Base-by-base conservation (phyloP, 176 grass and related monocot species). In the Dactylis glomerata region DNA sequence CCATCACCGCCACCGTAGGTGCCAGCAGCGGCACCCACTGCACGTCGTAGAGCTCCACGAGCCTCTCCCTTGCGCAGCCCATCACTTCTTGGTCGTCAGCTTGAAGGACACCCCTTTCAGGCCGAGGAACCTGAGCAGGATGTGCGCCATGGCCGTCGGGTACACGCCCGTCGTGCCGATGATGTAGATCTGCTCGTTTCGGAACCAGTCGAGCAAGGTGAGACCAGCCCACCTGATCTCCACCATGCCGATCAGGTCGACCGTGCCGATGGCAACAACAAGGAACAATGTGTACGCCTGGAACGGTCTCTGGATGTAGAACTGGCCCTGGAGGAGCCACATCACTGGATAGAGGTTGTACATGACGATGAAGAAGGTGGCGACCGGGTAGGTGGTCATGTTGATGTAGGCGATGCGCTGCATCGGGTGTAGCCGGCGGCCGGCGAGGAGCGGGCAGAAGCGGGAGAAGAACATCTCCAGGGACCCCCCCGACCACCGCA, bases 381-480 rank as follows among this genome's bases (percentile, higher is more conserved):
- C 26, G n/a, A 72, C 40, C 5, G 68, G 68, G 68, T 72, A 72
- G 23, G 68, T 72, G 40, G 68, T 45, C 68, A 72, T 72, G 68
- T 72, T 72, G 68, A 72, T 15, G 68, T 72, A 72, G 40, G 68
- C 68, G 40, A 72, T 1, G 40, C 68, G 68, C 40, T 72, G 68
- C 68, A 72, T 27, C 1, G 68, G 68, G 40, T 72, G 68, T 2
- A 72, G 68, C 10, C 68, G 68, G 23, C 40, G 68, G 40, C 68
- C 68, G 40, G 68, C 68, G 1, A 72, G 7, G 63, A 79, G 55
- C 56, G 55, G 56, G 37, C 13, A 19, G 76, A 42, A 28, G 8
- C 56, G 76, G 55, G 76, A 79, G 56, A 79, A 62, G 23, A 79
- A 79, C 51, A 79, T 79, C 55, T 79, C 76, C 12, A 79, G 55